Evolutionary conservation across 805 yeast genomes (phyloP).

Genomic region (Ogataea pilisensis): DNA sequence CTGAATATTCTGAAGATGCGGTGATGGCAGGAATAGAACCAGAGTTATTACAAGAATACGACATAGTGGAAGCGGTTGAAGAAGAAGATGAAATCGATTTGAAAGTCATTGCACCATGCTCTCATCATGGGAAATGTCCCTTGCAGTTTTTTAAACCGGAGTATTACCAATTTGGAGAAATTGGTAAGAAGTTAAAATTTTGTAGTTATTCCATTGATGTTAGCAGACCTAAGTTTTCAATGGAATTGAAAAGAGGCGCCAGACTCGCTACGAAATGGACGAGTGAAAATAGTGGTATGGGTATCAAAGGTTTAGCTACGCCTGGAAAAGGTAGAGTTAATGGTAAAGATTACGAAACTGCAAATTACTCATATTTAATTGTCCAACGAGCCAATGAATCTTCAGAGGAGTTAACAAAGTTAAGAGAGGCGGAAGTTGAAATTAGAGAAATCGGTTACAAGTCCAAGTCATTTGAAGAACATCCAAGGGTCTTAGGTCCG

Average conservation of each 20-base stretch:
- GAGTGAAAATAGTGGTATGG: conserved; percentile 50
- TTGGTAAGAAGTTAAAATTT: conserved; percentile 62
- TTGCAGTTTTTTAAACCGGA: conserved; percentile 74
- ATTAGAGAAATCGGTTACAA: conserved; percentile 25
- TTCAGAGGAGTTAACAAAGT: conserved; percentile 10
- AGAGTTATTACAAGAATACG: conserved; percentile 24
- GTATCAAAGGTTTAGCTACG: conserved; percentile 41
- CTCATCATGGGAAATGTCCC: conserved; percentile 86
- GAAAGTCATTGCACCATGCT: conserved; percentile 80
- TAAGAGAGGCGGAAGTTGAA: conserved; percentile 14
- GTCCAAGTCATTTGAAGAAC: conserved; percentile 32
- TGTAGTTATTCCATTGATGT: conserved; percentile 72
- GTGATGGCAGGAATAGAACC: conserved; percentile 19
- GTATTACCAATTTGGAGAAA: conserved; percentile 47
- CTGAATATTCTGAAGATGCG: conserved; percentile 28
- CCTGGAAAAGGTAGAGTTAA: conserved; percentile 78
- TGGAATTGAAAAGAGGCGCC: conserved; percentile 83
- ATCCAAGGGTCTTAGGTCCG: conserved; percentile 70
- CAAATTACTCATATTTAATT: conserved; percentile 71
- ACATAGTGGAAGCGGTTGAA: conserved; percentile 15
- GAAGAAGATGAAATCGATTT: conserved; percentile 40
- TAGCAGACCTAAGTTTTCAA: conserved; percentile 70
- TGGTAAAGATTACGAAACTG: conserved; percentile 65
- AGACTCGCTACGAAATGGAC: conserved; percentile 72
- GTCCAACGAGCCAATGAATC: conserved; percentile 55